Conservation (phyloP, 306 rosid species). For the Sophora flavescens region DNA sequence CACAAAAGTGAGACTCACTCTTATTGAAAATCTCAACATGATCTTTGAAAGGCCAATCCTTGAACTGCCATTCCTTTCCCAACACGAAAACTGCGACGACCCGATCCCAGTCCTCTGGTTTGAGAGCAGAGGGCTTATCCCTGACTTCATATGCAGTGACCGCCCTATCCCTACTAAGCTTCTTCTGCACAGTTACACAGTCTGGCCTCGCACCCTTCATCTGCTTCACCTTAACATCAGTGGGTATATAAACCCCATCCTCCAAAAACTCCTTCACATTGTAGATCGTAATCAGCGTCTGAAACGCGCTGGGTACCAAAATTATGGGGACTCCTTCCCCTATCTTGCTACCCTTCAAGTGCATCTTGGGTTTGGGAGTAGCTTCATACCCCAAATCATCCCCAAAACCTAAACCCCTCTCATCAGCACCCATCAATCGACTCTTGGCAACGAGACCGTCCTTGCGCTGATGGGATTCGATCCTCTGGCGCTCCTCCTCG, state of each 20-base stretch:
- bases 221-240: conserved; percentile 93
- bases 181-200: conserved; percentile 98
- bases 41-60: conserved; percentile 61
- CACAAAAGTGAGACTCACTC: conserved; percentile 37
- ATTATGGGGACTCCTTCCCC: conserved; percentile 98
- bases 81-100: conserved; percentile 95
- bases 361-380: conserved; percentile 85
- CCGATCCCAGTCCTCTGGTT: conserved; percentile 94
- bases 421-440: conserved; percentile 80
- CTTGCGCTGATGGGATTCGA: conserved; percentile 93
- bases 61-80: conserved; percentile 93
- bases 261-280: conserved; percentile 96
- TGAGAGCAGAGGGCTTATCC: conserved; percentile 90
- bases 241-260: conserved; percentile 88
- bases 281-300: conserved; percentile 86
- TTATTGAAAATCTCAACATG: conserved; percentile 63
- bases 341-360: conserved; percentile 75
- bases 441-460: conserved; percentile 96
- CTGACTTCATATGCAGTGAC: conserved; percentile 97
- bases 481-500: conserved; percentile 89
- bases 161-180: conserved; percentile 95
- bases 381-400: conserved; percentile 75
- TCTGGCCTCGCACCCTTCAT: conserved; percentile 92
- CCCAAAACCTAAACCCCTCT: conserved; percentile 72
- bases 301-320: conserved; percentile 90